phyloP scores from a whole-genome alignment of 768 basidiomycete species.

The Leccinellum rugosiceps region DNA sequence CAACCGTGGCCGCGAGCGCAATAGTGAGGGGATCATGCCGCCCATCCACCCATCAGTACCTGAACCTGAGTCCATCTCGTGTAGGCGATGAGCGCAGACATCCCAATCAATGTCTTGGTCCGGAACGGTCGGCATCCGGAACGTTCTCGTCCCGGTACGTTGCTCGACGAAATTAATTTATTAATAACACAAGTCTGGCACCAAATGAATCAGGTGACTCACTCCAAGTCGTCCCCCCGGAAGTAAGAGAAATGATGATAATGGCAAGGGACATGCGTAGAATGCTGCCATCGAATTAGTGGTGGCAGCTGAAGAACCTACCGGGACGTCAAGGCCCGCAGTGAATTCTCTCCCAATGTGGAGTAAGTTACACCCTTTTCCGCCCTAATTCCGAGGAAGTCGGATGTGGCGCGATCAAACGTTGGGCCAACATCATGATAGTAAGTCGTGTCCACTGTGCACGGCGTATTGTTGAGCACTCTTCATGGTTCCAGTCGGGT shows the following conservation, averaged over 20 bases:
- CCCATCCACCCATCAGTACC: neutral
- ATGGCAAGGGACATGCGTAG: neutral
- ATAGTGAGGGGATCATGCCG: too few relatives aligned
- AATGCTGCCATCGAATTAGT: neutral
- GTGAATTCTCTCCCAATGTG: too few relatives aligned
- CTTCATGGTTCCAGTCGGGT: neutral
- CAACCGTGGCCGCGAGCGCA: too few relatives aligned
- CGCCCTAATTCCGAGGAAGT: neutral
- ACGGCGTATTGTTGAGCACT: neutral
- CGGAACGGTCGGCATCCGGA: slow-evolving; percentile 12
- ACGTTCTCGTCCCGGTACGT: neutral
- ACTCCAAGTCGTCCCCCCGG: neutral
- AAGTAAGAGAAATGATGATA: too few relatives aligned
- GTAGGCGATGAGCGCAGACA: slow-evolving; percentile 2
- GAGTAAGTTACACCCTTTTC: too few relatives aligned
- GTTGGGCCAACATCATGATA: neutral
- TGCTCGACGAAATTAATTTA: neutral
- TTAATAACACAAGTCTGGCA: neutral
- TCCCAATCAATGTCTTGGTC: neutral
- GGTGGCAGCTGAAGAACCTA: neutral
- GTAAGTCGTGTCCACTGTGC: neutral
- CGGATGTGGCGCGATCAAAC: neutral
- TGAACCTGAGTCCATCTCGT: neutral
- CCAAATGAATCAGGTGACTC: neutral
- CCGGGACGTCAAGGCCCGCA: neutral